Evolutionary conservation across 2,329 filamentous ascomycete species (phyloP).

Genomic region (Alternaria infectoria): DNA sequence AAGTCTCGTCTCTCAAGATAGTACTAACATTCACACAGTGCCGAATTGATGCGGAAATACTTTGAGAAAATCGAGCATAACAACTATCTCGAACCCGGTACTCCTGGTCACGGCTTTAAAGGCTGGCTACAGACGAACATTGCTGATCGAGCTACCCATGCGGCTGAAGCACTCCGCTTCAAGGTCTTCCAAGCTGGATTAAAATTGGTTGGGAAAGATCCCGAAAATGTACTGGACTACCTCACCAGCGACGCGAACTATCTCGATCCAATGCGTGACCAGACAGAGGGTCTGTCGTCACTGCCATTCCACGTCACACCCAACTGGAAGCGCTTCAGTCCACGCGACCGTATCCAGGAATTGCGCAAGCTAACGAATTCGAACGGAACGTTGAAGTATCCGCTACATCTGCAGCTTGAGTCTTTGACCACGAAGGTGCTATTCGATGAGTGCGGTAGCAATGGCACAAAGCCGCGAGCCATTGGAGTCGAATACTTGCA

Average conservation of each 20-base stretch:
- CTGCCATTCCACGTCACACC: conserved; percentile 32
- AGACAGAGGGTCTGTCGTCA: conserved; percentile 47
- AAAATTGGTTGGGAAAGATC: conserved; percentile 21
- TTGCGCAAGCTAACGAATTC: conserved; percentile 7
- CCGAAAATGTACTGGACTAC: conserved; percentile 20
- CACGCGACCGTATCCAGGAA: conserved; percentile 21
- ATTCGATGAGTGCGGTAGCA: conserved; percentile 37
- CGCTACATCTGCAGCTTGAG: conserved; percentile 38
- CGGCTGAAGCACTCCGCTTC: conserved; percentile 5
- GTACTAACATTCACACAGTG: background rate
- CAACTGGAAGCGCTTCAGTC: conserved; percentile 24
- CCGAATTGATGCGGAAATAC: conserved; percentile 20
- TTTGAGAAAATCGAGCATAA: conserved; percentile 27
- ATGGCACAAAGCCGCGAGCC: conserved; percentile 38
- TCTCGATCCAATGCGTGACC: conserved; percentile 27
- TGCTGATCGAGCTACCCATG: conserved; percentile 13
- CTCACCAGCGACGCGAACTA: conserved; percentile 22
- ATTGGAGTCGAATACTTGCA: conserved; percentile 53
- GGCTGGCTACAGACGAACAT: conserved; percentile 27
- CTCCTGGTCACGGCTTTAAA: conserved; percentile 26
- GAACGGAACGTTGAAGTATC: conserved; percentile 19
- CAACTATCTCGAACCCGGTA: conserved; percentile 21
- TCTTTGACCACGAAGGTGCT: conserved; percentile 50
- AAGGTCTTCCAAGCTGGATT: conserved; percentile 18
- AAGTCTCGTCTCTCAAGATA: background rate